Base-by-base conservation (phyloP, 169 alveolate species). In the Eimeria acervulina region DNA sequence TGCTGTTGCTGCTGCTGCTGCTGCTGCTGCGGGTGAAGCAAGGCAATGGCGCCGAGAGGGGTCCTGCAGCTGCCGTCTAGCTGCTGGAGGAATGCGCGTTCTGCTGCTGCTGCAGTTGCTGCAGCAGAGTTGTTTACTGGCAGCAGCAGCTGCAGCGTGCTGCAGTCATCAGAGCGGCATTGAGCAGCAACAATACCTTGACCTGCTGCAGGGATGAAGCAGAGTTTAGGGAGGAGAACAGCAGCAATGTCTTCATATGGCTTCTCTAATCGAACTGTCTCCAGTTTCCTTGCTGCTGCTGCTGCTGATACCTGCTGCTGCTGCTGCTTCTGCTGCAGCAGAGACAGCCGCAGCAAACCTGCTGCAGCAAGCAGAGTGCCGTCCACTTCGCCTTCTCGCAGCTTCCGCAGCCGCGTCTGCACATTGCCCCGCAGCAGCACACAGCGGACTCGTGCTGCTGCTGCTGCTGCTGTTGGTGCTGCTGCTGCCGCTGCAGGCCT, bases 11-110 rank as follows among this genome's bases (percentile, higher is more conserved):
- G 80, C 61, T 55, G 68, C 42, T 31, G 51, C 83, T 28, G 38
- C 66, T 38, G 44, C 83, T 26, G 87, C 31, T 31, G 87, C 87
- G 21, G 59, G 55, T 74, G 89, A 61, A 17, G 89, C 93, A 44
- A 1, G 12, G 93, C 80, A 3, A 61, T 63, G 74, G 96, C 97
- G 21, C 97, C 97, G 33, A 96, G 95, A 38, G 97, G 97, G 51
- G 97, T 95, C 93, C 95, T 76, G 94, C 97, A 96, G 83, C 95
- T 96, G 42, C 97, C 97, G 80, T 96, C 97, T 80, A 96, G 93
- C 33, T 90, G 94, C 70, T 91, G 95, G 44, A 96, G 96, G 93
- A 96, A 96, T 19, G 97, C 97, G 5, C 97, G 90, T 91, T 96
- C 97, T 90, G 96, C 95, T 61, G 93, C 78, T 40, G 95, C 97